Evolutionary conservation across 2,329 filamentous ascomycete genomes (phyloP), one percentile per base, ranked within the genome.

Genomic region (Cryoendolithus antarcticus): DNA sequence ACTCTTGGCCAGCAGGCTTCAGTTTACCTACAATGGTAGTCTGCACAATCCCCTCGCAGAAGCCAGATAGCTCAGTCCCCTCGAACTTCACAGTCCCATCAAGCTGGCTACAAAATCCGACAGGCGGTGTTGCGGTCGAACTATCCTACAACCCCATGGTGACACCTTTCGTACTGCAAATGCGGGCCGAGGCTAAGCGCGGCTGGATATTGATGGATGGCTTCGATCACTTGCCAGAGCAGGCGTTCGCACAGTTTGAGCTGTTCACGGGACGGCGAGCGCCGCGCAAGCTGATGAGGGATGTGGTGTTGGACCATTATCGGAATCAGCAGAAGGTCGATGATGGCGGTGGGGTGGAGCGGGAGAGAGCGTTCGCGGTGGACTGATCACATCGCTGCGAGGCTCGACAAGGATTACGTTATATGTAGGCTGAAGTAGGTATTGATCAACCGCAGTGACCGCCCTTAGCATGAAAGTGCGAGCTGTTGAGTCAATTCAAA

Each of bases 211-310:
- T 82, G 11, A 74, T 86, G 58, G 80, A 86, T 51, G 82, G 82
- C 0, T 63, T 88, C 9, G 82, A 88, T 49, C 69, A 86, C 34
- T 60, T 89, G 9, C 80, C 80, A 0, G 83, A 88, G 55, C 82
- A 88, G 54, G 83, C 80, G 0, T 83, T 83, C 59, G 82, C 82
- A 1, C 82, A 88, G 51, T 89, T 88, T 52, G 83, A 89, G 59
- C 61, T 88, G 2, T 85, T 88, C 55, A 86, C 82, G 0, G 82
- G 82, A 0, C 68, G 80, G 34, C 72, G 79, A 56, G 80, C 81
- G 10, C 82, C 82, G 2, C 71, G 82, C 19, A 64, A 74, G 33
- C 58, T 82, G 30, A 88, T 89, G 82, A 71, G 80, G 44, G 66
- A 74, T 32, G 77, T 78, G 49, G 76, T 81, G 9, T 49, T 66